A percentile compares a stretch with the other conserved stretches of the same genome.
These are phyloP conservation scores for Colletotrichum plurivorum DNA, from an alignment of 2,329 filamentous ascomycete genomes.

Conservation along the genomic window DNA sequence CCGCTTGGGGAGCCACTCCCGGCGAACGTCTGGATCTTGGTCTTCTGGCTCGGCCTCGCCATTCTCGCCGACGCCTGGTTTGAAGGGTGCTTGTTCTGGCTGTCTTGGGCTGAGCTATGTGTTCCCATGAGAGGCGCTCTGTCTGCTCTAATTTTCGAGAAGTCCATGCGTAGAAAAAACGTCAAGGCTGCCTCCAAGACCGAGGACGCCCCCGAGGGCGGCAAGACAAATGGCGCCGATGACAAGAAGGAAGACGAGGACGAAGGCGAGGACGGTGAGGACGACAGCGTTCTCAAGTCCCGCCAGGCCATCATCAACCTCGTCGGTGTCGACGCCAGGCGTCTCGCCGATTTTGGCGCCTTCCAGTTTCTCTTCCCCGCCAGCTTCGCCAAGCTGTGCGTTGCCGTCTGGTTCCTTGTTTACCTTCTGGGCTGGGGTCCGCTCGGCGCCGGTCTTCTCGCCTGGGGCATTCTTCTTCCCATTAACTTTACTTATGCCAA, in stretches of 20 bases:
- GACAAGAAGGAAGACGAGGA: slow-evolving; percentile 55
- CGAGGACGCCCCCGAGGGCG: slow-evolving; percentile 48
- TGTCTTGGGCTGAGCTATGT: slow-evolving; percentile 73
- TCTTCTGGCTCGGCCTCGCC: slow-evolving; percentile 72
- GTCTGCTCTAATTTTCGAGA: slow-evolving; percentile 81
- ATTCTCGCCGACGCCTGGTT: slow-evolving; percentile 72
- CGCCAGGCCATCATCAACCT: slow-evolving; percentile 83
- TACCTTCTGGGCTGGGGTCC: slow-evolving; percentile 80
- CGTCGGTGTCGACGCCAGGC: slow-evolving; percentile 81
- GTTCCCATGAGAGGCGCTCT: slow-evolving; percentile 79
- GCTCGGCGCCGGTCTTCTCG: slow-evolving; percentile 74
- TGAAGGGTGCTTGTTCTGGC: slow-evolving; percentile 77
- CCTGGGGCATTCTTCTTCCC: slow-evolving; percentile 76
- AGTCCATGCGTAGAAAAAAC: slow-evolving; percentile 83
- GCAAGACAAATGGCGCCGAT: slow-evolving; percentile 48
- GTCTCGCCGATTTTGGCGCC: slow-evolving; percentile 77
- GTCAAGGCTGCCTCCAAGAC: slow-evolving; percentile 74
- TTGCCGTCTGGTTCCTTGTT: slow-evolving; percentile 77
- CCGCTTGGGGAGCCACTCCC: slow-evolving; percentile 60
- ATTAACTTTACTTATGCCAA: slow-evolving; percentile 78
- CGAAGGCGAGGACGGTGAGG: slow-evolving; percentile 66
- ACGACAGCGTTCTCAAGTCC: slow-evolving; percentile 56
- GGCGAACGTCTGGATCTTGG: slow-evolving; percentile 76
- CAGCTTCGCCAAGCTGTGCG: slow-evolving; percentile 72
- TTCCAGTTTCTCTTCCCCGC: slow-evolving; percentile 77